A percentile compares a stretch with the other conserved stretches of the same genome.
Evolutionary conservation across 1,284 basidiomycete species (phyloP).

Genomic region (Exobasidium rhododendri): DNA sequence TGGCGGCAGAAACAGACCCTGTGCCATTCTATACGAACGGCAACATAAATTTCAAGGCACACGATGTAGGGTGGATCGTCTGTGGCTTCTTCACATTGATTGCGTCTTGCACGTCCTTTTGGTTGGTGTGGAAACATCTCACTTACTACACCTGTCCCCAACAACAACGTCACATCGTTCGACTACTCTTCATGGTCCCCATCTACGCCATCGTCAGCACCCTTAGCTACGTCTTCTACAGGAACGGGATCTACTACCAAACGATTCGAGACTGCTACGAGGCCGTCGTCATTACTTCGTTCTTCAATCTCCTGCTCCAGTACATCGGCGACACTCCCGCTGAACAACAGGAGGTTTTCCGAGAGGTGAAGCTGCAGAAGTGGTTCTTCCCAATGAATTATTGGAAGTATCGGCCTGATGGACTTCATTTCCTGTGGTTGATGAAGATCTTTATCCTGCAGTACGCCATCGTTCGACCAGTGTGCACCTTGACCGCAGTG

Average conservation of each 20-base stretch:
- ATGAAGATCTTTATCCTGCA: constrained; percentile 78
- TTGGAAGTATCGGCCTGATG: constrained; percentile 63
- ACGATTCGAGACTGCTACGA: constrained; percentile 51
- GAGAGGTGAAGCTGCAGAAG: constrained; percentile 58
- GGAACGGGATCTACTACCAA: constrained; percentile 50
- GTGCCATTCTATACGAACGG: constrained; percentile 65
- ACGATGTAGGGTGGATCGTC: constrained; percentile 68
- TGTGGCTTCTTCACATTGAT: constrained; percentile 62
- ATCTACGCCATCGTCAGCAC: constrained; percentile 69
- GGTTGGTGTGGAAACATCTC: constrained; percentile 59
- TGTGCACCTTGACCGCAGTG: constrained; percentile 66
- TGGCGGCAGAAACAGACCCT: constrained; percentile 28
- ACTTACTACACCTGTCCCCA: constrained; percentile 68
- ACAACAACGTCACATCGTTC: constrained; percentile 56
- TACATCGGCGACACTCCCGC: constrained; percentile 67
- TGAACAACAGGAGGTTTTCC: constrained; percentile 66
- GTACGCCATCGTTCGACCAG: constrained; percentile 69
- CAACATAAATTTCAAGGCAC: constrained; percentile 62
- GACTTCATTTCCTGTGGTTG: constrained; percentile 67
- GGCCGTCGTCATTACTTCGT: constrained; percentile 60
- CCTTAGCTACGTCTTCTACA: constrained; percentile 67
- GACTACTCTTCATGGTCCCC: constrained; percentile 74
- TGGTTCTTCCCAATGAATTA: constrained; percentile 72
- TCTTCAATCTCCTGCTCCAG: constrained; percentile 72
- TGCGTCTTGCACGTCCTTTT: constrained; percentile 25